phyloP scores from a whole-genome alignment of 495 filamentous ascomycete species.

The Penicillium fimorum region DNA sequence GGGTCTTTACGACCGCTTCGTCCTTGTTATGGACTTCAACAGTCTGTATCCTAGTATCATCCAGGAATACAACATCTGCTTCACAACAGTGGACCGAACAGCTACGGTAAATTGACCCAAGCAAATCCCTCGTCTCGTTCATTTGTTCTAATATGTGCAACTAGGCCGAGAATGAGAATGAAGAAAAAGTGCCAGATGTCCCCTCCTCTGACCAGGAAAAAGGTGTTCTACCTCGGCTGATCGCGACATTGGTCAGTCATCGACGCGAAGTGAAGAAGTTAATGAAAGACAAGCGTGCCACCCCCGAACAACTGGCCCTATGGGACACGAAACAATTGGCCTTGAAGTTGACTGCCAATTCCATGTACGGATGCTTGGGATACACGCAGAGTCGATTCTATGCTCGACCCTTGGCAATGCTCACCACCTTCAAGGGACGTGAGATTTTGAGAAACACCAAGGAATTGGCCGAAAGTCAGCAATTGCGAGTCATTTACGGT shows the following conservation, averaged over 20 bases:
- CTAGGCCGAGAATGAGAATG: slow-evolving; percentile 71
- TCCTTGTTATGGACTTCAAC: slow-evolving; percentile 99
- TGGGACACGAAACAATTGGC: slow-evolving; percentile 99
- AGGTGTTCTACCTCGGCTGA: slow-evolving; percentile 85
- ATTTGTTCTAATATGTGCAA: slow-evolving; percentile 13
- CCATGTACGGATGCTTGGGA: slow-evolving; percentile 98
- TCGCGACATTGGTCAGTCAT: slow-evolving; percentile 83
- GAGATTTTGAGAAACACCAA: slow-evolving; percentile 96
- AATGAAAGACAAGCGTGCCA: slow-evolving; percentile 92
- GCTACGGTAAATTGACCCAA: slow-evolving; percentile 51
- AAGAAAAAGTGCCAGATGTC: slow-evolving; percentile 72
- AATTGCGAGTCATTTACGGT: slow-evolving; percentile 92
- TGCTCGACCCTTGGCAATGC: slow-evolving; percentile 87
- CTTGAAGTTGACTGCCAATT: slow-evolving; percentile 96
- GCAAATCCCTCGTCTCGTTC: not conserved
- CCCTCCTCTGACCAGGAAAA: slow-evolving; percentile 65
- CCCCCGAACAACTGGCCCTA: slow-evolving; percentile 79
- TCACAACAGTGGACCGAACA: slow-evolving; percentile 86
- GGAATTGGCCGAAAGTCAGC: slow-evolving; percentile 83
- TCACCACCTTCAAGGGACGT: slow-evolving; percentile 95
- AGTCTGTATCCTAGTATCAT: slow-evolving; percentile 98
- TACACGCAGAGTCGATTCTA: slow-evolving; percentile 97
- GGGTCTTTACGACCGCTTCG: slow-evolving; percentile 93
- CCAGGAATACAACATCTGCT: slow-evolving; percentile 99
- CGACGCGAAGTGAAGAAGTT: slow-evolving; percentile 87